Conservation (phyloP, 140 eudicot genomes). For the Bidens hawaiensis region DNA sequence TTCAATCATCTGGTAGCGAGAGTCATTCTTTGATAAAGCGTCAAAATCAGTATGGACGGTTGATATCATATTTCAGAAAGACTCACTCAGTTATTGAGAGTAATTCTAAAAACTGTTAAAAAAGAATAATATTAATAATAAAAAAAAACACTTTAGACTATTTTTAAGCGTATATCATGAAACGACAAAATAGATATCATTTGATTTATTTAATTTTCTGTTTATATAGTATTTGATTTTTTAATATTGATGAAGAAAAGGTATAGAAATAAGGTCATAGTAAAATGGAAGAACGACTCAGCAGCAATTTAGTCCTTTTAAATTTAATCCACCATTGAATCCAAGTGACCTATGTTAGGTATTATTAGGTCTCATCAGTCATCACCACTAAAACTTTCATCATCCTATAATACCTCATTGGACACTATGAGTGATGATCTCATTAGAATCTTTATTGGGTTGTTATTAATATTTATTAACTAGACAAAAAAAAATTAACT, state of each 20-base stretch:
- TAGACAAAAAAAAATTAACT: neutral
- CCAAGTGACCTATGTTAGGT: conserved; percentile 31
- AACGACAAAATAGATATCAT: neutral
- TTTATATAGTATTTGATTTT: neutral
- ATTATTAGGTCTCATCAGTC: conserved; percentile 20
- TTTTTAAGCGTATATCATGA: too few species aligned
- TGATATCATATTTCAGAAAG: too few species aligned
- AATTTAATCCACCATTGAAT: conserved; percentile 18
- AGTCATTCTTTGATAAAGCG: too few species aligned
- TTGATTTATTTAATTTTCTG: neutral
- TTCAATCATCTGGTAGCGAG: too few species aligned
- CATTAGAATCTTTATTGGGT: neutral
- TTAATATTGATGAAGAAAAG: neutral
- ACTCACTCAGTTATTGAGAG: too few species aligned
- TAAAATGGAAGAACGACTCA: conserved; percentile 31
- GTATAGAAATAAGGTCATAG: neutral
- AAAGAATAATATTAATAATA: too few species aligned
- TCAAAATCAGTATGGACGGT: too few species aligned
- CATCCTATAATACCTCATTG: neutral
- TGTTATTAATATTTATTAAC: neutral
- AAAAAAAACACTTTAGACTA: too few species aligned
- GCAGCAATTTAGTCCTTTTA: conserved; percentile 18
- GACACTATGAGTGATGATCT: neutral
- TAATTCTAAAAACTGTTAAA: too few species aligned
- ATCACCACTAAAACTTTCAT: conserved; percentile 20